Conservation (phyloP, 306 rosid species). For the Cucurbita moschata region DNA sequence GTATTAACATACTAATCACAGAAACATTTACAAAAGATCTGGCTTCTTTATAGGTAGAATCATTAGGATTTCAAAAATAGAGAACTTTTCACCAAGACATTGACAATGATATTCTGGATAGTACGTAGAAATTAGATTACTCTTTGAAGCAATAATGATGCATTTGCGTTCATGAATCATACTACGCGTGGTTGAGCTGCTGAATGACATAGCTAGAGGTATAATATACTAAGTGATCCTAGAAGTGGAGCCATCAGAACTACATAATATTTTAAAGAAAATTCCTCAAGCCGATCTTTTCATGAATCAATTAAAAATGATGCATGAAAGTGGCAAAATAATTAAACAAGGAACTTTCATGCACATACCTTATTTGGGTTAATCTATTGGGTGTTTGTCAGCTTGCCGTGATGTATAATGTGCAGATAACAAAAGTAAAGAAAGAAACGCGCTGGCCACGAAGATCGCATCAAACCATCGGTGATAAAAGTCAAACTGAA, state of each 20-base stretch:
- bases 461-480: constrained; percentile 98
- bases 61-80: neutral
- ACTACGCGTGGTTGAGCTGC: neutral
- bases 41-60: neutral
- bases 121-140: neutral
- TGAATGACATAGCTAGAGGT: neutral
- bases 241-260: neutral
- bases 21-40: neutral
- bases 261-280: neutral
- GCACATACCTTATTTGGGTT: neutral
- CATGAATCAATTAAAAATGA: neutral
- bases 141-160: neutral
- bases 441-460: constrained; percentile 97
- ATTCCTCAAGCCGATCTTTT: neutral
- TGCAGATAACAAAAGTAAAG: constrained; percentile 84
- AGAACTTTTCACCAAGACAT: neutral
- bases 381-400: constrained; percentile 97
- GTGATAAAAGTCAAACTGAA: constrained; percentile 95
- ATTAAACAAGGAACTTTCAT: neutral
- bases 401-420: constrained; percentile 91
- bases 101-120: neutral
- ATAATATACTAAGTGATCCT: neutral
- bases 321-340: neutral
- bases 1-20: neutral
- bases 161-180: neutral